Conservation (phyloP, 1,284 basidiomycete species). For the Agroathelia rolfsii region DNA sequence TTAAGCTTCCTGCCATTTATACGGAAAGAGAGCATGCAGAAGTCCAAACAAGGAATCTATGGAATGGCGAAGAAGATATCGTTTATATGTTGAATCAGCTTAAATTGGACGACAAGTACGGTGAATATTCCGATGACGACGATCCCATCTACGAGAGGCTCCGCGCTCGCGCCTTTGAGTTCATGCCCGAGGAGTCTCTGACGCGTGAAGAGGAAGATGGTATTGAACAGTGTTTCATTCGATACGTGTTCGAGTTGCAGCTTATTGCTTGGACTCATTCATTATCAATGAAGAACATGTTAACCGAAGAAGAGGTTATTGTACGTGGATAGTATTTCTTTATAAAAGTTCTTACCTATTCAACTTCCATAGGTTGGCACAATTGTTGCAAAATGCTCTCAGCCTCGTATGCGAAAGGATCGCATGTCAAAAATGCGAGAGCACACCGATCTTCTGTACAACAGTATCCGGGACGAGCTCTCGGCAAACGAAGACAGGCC, state of each 20-base stretch:
- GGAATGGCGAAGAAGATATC: constrained; percentile 10
- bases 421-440: constrained; percentile 44
- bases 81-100: constrained; percentile 19
- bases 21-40: constrained; percentile 11
- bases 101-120: constrained; percentile 12
- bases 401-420: constrained; percentile 42
- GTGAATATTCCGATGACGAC: constrained; percentile 10
- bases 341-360: too few species aligned
- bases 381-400: constrained; percentile 48
- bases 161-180: constrained; percentile 15
- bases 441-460: constrained; percentile 40
- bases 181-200: constrained; percentile 19
- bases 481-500: constrained; percentile 32
- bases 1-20: constrained; percentile 37
- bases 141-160: constrained; percentile 16
- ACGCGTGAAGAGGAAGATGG: constrained; percentile 10
- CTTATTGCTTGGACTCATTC: constrained; percentile 38
- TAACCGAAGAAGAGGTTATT: constrained; percentile 53
- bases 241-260: constrained; percentile 37
- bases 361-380: too few species aligned
- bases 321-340: too few species aligned
- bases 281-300: constrained; percentile 31
- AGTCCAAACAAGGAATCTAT: constrained; percentile 11
- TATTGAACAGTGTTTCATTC: constrained; percentile 27
- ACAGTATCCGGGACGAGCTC: constrained; percentile 35